phyloP scores from a whole-genome alignment of 345 rosid genomes.

The Limnanthes douglasii region DNA sequence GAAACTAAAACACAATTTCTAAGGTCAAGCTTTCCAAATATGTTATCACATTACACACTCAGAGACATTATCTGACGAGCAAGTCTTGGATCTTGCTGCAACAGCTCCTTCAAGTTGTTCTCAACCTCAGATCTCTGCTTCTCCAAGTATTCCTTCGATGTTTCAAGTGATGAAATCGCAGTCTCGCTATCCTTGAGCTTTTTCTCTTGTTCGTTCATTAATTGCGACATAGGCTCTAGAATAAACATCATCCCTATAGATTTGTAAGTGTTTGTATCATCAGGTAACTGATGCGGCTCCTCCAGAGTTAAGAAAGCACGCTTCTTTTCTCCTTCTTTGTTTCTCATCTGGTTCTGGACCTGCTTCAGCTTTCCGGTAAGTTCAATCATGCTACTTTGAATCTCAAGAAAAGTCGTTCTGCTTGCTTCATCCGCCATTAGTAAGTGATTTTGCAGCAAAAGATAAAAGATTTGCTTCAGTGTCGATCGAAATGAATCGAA shows the following conservation, averaged over 20 bases:
- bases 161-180: conserved; percentile 63
- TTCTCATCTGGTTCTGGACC: conserved; percentile 79
- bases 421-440: too few relatives aligned
- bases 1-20: too few relatives aligned
- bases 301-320: conserved; percentile 89
- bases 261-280: conserved; percentile 78
- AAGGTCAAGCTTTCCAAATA: too few relatives aligned
- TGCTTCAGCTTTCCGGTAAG: conserved; percentile 35
- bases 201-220: conserved; percentile 67
- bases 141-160: conserved; percentile 83
- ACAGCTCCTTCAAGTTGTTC: conserved; percentile 75
- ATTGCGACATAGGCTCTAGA: conserved; percentile 54
- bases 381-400: conserved; percentile 43
- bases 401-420: conserved; percentile 44
- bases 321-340: conserved; percentile 85
- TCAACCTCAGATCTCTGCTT: conserved; percentile 78
- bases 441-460: too few relatives aligned
- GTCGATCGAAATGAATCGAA: too few relatives aligned
- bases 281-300: conserved; percentile 63
- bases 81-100: conserved; percentile 87
- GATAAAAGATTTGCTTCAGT: too few relatives aligned
- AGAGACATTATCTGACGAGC: conserved; percentile 86
- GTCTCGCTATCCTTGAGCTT: conserved; percentile 79
- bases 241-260: conserved; percentile 86
- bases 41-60: conserved; percentile 17